Evolutionary conservation across 805 yeast species (phyloP).

Genomic region (Wickerhamomyces ciferrii): DNA sequence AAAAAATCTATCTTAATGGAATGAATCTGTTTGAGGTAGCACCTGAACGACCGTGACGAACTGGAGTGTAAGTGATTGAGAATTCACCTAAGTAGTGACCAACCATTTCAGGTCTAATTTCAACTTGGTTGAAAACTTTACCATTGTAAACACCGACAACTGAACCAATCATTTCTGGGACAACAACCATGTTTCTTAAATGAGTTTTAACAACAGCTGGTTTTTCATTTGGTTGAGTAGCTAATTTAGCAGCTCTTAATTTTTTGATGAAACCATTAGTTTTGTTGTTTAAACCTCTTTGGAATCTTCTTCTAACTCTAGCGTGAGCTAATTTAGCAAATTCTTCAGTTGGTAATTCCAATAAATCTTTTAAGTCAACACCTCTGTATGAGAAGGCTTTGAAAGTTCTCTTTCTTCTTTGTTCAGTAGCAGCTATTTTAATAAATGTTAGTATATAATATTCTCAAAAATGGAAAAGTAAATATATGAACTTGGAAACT

Average conservation of each 20-base stretch:
- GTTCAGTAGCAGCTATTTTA: slow-evolving; percentile 31
- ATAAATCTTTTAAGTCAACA: slow-evolving; percentile 91
- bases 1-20: slow-evolving; percentile 48
- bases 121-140: slow-evolving; percentile 98
- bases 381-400: slow-evolving; percentile 98
- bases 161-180: slow-evolving; percentile 99
- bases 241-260: slow-evolving; percentile 94
- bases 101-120: slow-evolving; percentile 98
- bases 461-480: background rate
- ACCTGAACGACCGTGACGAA: slow-evolving; percentile 98
- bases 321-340: slow-evolving; percentile 95
- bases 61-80: slow-evolving; percentile 99
- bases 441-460: slow-evolving; percentile 13
- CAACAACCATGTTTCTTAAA: slow-evolving; percentile 97
- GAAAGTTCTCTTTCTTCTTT: slow-evolving; percentile 84
- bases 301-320: slow-evolving; percentile 99
- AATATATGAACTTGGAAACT: background rate
- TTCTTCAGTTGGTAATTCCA: slow-evolving; percentile 93
- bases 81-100: slow-evolving; percentile 99
- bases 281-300: slow-evolving; percentile 93
- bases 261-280: slow-evolving; percentile 95
- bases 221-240: slow-evolving; percentile 89
- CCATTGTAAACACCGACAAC: slow-evolving; percentile 99
- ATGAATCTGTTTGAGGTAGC: slow-evolving; percentile 71
- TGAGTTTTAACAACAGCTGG: slow-evolving; percentile 98